Conservation (phyloP, 2,329 filamentous ascomycete genomes). For the Aspergillus transmontanensis region DNA sequence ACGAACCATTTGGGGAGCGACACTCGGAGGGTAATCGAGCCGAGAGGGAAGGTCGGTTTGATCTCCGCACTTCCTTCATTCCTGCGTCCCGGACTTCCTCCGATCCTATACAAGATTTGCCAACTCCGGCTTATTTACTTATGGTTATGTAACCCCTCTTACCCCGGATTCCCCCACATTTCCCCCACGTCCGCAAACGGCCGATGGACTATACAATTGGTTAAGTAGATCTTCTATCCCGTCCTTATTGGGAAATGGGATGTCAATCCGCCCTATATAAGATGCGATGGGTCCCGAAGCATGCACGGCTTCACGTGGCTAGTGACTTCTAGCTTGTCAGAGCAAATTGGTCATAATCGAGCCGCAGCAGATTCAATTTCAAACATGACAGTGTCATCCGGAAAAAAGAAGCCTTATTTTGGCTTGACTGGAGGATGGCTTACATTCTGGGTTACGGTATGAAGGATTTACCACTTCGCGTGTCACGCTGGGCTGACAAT, state of each 20-base stretch:
- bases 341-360: not conserved
- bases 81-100: not conserved
- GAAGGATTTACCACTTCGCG: not conserved
- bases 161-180: no score
- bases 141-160: no score
- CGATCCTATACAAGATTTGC: not conserved
- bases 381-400: not conserved
- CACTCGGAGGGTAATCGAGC: not conserved
- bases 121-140: no score
- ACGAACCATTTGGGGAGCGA: not conserved
- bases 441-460: conserved; percentile 59
- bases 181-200: no score
- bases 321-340: not conserved
- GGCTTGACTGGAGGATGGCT: conserved; percentile 58
- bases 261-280: not conserved
- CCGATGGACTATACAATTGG: no score
- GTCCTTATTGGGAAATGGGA: not conserved
- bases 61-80: not conserved
- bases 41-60: not conserved
- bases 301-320: not conserved
- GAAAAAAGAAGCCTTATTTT: conserved; percentile 49
- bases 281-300: not conserved
- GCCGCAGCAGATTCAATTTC: no score
- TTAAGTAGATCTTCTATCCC: not conserved
- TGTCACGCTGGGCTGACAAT: not conserved